Conservation (phyloP, 2,329 filamentous ascomycete species). For the Arthrinium puccinioides region DNA sequence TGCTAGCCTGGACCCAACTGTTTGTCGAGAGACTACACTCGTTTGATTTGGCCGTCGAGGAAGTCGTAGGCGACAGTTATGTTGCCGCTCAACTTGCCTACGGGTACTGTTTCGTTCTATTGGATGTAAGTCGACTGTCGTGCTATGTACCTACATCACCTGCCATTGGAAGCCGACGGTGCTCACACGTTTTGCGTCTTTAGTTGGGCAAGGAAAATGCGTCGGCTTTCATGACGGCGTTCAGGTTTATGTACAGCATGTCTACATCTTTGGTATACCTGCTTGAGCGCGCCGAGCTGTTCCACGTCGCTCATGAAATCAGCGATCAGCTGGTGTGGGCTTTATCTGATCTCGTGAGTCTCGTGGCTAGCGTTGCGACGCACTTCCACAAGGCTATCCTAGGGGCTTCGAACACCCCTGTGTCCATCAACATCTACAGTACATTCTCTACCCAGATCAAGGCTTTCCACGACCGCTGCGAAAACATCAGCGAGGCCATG, state of each 20-base stretch:
- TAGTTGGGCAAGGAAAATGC: constrained; percentile 16
- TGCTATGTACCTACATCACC: neutral
- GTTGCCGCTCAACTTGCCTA: constrained; percentile 15
- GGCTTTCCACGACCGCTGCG: constrained; percentile 12
- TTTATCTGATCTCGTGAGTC: constrained; percentile 13
- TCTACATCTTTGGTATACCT: constrained; percentile 14
- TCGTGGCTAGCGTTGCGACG: constrained; percentile 14
- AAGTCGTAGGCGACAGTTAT: constrained; percentile 27
- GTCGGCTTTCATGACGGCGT: constrained; percentile 11
- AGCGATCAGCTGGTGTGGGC: constrained; percentile 13
- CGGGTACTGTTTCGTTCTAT: constrained; percentile 13
- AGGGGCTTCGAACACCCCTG: constrained; percentile 5
- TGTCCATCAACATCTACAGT: constrained; percentile 18
- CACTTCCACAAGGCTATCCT: constrained; percentile 14
- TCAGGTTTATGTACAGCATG: constrained; percentile 16
- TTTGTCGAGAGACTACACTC: constrained; percentile 28
- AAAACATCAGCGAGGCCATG: constrained; percentile 12
- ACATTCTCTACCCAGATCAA: constrained; percentile 12
- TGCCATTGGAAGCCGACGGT: neutral
- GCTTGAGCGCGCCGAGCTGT: constrained; percentile 12
- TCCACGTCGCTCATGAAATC: constrained; percentile 13
- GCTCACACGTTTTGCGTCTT: neutral
- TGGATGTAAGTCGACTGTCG: constrained; percentile 9
- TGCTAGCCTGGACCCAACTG: constrained; percentile 28
- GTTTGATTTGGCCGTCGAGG: constrained; percentile 26